Evolutionary conservation across 805 yeast species (phyloP).

Genomic region (Priceomyces fermenticarens): DNA sequence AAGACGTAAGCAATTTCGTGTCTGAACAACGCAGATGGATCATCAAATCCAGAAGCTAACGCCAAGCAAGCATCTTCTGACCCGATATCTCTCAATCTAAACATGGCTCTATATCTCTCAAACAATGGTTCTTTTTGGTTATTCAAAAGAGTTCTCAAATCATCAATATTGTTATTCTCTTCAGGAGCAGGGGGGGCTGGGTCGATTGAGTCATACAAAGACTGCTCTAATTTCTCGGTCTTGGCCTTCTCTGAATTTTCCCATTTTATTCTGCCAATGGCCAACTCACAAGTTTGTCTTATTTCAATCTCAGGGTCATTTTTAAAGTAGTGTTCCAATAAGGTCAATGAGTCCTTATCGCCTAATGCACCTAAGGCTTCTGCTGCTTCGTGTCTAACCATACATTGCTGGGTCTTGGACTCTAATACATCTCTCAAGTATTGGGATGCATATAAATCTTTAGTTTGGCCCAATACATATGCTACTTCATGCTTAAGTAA

Average conservation of each 20-base stretch:
- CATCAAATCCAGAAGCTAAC: conserved; percentile 83
- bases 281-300: conserved; percentile 96
- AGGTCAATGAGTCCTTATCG: conserved; percentile 64
- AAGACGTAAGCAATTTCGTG: conserved; percentile 98
- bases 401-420: conserved; percentile 69
- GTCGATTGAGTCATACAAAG: conserved; percentile 84
- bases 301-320: conserved; percentile 85
- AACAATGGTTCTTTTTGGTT: conserved; percentile 78
- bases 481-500: conserved; percentile 96
- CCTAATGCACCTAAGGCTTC: conserved; percentile 98
- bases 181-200: conserved; percentile 96
- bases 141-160: conserved; percentile 66
- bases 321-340: conserved; percentile 59
- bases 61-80: conserved; percentile 92
- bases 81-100: conserved; percentile 92
- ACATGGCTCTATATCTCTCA: conserved; percentile 97
- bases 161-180: conserved; percentile 53
- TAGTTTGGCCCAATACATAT: conserved; percentile 93
- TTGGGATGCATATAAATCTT: conserved; percentile 75
- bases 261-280: conserved; percentile 94
- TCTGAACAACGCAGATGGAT: conserved; percentile 89
- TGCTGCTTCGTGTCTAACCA: conserved; percentile 99
- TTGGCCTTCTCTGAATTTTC: conserved; percentile 66
- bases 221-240: conserved; percentile 67
- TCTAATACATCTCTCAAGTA: conserved; percentile 68